These are phyloP conservation scores for Salix viminalis DNA, from an alignment of 345 rosid species.

Conservation along the genomic window DNA sequence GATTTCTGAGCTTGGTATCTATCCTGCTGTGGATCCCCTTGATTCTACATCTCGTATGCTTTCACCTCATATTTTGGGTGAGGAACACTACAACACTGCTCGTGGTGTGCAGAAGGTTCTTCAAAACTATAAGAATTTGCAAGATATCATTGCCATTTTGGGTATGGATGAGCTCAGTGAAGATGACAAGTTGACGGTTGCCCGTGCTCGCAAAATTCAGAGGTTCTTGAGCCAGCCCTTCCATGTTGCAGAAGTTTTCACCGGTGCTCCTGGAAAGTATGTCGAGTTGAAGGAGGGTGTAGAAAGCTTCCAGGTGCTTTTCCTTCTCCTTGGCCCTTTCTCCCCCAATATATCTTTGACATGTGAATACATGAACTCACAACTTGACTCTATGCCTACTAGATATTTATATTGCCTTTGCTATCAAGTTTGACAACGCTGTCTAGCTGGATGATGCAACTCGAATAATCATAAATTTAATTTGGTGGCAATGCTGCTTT, in stretches of 20 bases:
- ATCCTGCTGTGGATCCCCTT: slow-evolving; percentile 97
- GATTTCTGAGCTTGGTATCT: slow-evolving; percentile 98
- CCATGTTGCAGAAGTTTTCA: slow-evolving; percentile 99
- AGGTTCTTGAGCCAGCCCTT: slow-evolving; percentile 98
- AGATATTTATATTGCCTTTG: not conserved
- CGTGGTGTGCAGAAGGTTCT: slow-evolving; percentile 98
- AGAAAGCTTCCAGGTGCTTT: slow-evolving; percentile 85
- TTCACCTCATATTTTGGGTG: slow-evolving; percentile 91
- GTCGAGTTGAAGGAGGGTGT: slow-evolving; percentile 93
- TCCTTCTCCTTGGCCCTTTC: not conserved
- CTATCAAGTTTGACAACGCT: not conserved
- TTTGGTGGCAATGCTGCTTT: not conserved
- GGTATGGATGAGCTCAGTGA: slow-evolving; percentile 99
- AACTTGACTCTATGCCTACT: not conserved
- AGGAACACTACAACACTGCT: slow-evolving; percentile 92
- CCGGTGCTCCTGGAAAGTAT: slow-evolving; percentile 97
- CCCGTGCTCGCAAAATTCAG: slow-evolving; percentile 96
- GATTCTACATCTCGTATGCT: slow-evolving; percentile 99
- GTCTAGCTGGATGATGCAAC: not conserved
- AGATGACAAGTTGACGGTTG: slow-evolving; percentile 95
- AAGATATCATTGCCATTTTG: slow-evolving; percentile 97
- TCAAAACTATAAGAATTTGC: slow-evolving; percentile 97
- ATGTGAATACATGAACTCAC: not conserved
- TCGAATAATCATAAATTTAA: not conserved
- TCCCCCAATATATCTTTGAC: not conserved